A percentile compares a stretch with the other conserved stretches of the same genome.
Evolutionary conservation across 1,284 basidiomycete genomes (phyloP).

Genomic region (Phylloporus gajari): DNA sequence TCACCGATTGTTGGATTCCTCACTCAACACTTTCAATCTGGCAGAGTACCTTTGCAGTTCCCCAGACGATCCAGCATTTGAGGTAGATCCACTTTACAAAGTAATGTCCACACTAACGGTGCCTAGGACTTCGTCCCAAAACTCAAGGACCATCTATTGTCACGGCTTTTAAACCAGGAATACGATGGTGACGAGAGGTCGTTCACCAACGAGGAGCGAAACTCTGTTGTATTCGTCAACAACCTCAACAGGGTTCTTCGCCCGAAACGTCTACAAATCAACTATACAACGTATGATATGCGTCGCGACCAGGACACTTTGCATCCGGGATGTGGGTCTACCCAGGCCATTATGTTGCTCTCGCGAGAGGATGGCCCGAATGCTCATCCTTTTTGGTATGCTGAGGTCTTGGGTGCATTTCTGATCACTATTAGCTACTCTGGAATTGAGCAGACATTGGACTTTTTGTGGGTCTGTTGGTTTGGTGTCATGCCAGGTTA

Average conservation of each 20-base stretch:
- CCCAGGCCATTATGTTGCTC: constrained; percentile 18
- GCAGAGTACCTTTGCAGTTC: constrained; percentile 9
- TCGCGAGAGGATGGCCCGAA: constrained; percentile 8
- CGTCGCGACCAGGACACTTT: too few species aligned
- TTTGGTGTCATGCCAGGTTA: constrained; percentile 14
- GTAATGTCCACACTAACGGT: neutral
- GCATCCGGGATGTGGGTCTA: neutral
- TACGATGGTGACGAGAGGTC: constrained; percentile 24
- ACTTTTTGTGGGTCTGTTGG: constrained; percentile 39
- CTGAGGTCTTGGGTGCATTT: constrained; percentile 9
- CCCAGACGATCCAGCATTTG: constrained; percentile 18
- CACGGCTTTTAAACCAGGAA: neutral
- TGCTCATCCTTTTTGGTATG: constrained; percentile 34
- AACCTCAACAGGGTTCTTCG: too few species aligned
- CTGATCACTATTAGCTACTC: neutral
- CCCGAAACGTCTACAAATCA: too few species aligned
- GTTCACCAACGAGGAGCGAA: neutral
- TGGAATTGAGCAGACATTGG: constrained; percentile 12
- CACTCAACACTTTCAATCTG: constrained; percentile 17
- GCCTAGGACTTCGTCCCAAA: constrained; percentile 29
- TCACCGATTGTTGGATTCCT: constrained; percentile 4
- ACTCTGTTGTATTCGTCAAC: too few species aligned
- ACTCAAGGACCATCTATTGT: constrained; percentile 31
- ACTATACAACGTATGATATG: too few species aligned
- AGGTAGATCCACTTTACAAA: constrained; percentile 17